phyloP scores from a whole-genome alignment of 1,284 basidiomycete species.

The Leccinum idahoense region DNA sequence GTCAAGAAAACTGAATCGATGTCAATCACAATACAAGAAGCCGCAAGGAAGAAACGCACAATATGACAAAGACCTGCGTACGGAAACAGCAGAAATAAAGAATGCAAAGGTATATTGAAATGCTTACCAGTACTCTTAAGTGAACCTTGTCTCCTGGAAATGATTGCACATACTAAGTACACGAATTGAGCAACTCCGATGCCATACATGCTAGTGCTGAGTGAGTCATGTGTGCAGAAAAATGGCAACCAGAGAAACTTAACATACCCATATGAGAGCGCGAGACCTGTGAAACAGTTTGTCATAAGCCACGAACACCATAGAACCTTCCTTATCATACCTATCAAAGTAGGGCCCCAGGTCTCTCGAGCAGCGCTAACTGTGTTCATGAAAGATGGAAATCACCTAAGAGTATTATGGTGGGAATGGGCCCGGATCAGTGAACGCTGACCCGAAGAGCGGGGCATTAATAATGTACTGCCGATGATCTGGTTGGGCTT shows the following conservation, averaged over 20 bases:
- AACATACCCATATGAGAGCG: not conserved
- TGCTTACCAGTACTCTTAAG: constrained; percentile 9
- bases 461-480: too few species aligned
- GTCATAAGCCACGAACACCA: not conserved
- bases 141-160: constrained; percentile 17
- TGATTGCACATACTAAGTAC: constrained; percentile 13
- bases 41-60: constrained; percentile 5
- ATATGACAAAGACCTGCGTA: constrained; percentile 8
- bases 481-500: too few species aligned
- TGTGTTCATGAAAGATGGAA: not conserved
- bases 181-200: constrained; percentile 12
- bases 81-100: not conserved
- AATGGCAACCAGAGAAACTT: not conserved
- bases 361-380: not conserved
- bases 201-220: constrained; percentile 9
- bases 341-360: constrained; percentile 12
- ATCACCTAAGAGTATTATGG: not conserved
- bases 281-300: not conserved
- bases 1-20: constrained; percentile 7
- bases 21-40: constrained; percentile 1
- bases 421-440: not conserved
- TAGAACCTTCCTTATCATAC: not conserved
- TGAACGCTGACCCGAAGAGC: too few species aligned
- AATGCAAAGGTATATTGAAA: not conserved
- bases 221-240: not conserved